Evolutionary conservation across 352 stramenopile species (phyloP).

Genomic region (Phytophthora melonis): DNA sequence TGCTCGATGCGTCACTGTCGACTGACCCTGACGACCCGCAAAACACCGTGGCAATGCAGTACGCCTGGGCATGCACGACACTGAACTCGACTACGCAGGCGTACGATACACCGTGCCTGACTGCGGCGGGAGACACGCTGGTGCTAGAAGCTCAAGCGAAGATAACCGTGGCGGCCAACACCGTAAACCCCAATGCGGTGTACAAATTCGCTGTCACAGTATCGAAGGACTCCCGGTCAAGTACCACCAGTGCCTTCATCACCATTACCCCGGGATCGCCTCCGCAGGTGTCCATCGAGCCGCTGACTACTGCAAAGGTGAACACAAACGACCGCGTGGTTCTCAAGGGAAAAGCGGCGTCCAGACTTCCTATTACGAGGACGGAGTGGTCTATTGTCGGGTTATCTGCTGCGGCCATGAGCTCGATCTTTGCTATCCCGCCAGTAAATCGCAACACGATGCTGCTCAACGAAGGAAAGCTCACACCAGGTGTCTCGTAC

Average conservation of each 20-base stretch:
- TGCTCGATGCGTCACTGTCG: conserved; percentile 61
- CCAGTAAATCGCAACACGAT: conserved; percentile 51
- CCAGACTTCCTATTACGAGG: conserved; percentile 52
- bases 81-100: conserved; percentile 29
- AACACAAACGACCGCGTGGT: conserved; percentile 69
- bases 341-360: conserved; percentile 55
- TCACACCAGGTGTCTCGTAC: conserved; percentile 57
- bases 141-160: conserved; percentile 40
- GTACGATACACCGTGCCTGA: conserved; percentile 49
- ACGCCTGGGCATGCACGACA: conserved; percentile 53
- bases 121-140: conserved; percentile 26
- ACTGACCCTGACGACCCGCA: conserved; percentile 54
- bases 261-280: conserved; percentile 58
- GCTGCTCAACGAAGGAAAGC: conserved; percentile 54
- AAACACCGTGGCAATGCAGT: conserved; percentile 51
- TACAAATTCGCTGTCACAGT: conserved; percentile 62
- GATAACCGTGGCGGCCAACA: conserved; percentile 49
- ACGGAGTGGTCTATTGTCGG: conserved; percentile 62
- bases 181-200: conserved; percentile 54
- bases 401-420: conserved; percentile 31
- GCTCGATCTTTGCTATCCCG: conserved; percentile 55
- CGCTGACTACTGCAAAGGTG: conserved; percentile 51
- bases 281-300: conserved; percentile 63
- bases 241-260: conserved; percentile 49
- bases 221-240: conserved; percentile 53